Evolutionary conservation across 2,329 filamentous ascomycete genomes (phyloP).

Genomic region (Ceratocystis smalleyi): DNA sequence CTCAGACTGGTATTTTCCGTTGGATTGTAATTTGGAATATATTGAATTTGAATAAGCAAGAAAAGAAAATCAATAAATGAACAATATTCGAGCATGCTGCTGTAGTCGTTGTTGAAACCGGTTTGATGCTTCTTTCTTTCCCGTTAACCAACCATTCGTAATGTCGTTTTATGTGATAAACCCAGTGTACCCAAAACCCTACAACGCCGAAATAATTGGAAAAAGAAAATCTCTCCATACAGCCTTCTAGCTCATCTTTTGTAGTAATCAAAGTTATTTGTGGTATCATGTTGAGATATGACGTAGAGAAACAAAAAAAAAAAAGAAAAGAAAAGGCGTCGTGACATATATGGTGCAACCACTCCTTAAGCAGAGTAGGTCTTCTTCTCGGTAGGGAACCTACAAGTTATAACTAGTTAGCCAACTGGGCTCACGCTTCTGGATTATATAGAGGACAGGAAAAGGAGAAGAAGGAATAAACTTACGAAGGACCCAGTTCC

Average conservation of each 20-base stretch:
- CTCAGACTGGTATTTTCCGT: background rate
- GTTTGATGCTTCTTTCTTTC: constrained; percentile 22
- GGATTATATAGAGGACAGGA: background rate
- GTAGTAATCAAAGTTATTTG: background rate
- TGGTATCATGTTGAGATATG: constrained; percentile 16
- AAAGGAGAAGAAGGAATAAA: constrained; percentile 22
- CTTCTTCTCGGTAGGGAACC: constrained; percentile 72
- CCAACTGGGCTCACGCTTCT: background rate
- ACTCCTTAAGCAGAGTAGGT: constrained; percentile 39
- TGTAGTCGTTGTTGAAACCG: constrained; percentile 40
- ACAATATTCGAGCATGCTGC: constrained; percentile 5
- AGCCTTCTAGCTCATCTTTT: background rate
- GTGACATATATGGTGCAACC: background rate
- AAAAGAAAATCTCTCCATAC: background rate
- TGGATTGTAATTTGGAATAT: background rate
- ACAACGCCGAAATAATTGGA: constrained; percentile 14
- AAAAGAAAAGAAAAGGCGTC: background rate
- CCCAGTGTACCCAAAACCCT: constrained; percentile 15
- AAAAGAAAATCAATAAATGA: constrained; percentile 6
- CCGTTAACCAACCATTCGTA: constrained; percentile 12
- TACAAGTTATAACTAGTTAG: constrained; percentile 24
- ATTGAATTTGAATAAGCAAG: background rate
- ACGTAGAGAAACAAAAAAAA: background rate
- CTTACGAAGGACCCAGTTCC: constrained; percentile 90
- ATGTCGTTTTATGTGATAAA: constrained; percentile 10